These are phyloP conservation scores for Cryptococcus jaspeensis DNA, from an alignment of 1,284 basidiomycete genomes.

Conservation along the genomic window DNA sequence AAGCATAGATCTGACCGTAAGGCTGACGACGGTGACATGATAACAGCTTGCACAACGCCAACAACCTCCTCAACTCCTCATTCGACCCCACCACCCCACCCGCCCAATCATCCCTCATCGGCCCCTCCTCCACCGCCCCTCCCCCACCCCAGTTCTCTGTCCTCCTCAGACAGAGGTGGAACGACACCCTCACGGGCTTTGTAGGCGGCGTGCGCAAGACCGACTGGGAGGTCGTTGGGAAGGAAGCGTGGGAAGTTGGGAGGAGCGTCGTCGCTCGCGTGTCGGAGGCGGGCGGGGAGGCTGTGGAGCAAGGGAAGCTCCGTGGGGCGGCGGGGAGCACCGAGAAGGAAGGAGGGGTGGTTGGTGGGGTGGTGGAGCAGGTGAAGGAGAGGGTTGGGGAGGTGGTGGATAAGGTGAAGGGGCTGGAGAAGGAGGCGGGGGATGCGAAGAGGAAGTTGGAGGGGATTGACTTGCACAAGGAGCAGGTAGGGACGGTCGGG, in stretches of 20 bases:
- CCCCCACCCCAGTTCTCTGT: slow-evolving; percentile 26
- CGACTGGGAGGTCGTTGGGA: slow-evolving; percentile 32
- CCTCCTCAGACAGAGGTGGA: slow-evolving; percentile 39
- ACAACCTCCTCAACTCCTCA: slow-evolving; percentile 28
- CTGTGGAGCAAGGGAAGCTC: background rate
- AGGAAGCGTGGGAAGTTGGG: slow-evolving; percentile 16
- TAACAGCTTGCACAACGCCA: slow-evolving; percentile 25
- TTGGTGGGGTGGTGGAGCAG: slow-evolving; percentile 4
- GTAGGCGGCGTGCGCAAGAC: slow-evolving; percentile 26
- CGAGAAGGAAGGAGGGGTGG: background rate
- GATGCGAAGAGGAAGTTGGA: slow-evolving; percentile 4
- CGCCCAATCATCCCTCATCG: slow-evolving; percentile 32
- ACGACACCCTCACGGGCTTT: slow-evolving; percentile 28
- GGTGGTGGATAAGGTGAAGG: background rate
- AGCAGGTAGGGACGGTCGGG: slow-evolving; percentile 5
- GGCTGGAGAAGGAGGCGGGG: slow-evolving; percentile 2
- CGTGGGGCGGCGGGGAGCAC: background rate
- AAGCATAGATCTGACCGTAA: background rate
- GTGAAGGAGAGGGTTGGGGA: background rate
- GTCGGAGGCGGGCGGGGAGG: background rate
- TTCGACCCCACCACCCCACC: slow-evolving; percentile 31
- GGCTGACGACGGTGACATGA: background rate
- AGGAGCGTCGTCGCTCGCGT: slow-evolving; percentile 8
- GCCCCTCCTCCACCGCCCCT: slow-evolving; percentile 24
- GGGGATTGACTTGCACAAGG: slow-evolving; percentile 8